phyloP scores from a whole-genome alignment of 2,329 filamentous ascomycete genomes.

The Truncatella angustata region DNA sequence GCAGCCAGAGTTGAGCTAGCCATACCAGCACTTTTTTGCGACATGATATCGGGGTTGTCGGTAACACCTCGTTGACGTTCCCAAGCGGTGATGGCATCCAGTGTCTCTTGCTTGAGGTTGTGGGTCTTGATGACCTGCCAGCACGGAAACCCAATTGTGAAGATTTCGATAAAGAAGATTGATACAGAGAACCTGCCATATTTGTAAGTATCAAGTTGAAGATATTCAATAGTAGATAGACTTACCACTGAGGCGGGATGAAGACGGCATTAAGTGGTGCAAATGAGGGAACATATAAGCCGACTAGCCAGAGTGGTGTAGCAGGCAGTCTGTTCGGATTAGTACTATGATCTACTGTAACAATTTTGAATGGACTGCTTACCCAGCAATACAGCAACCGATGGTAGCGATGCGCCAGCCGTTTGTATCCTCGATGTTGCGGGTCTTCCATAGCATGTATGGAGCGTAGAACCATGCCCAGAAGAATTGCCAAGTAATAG shows the following conservation, averaged over 20 bases:
- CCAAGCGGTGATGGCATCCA: slow-evolving; percentile 49
- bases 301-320: slow-evolving; percentile 66
- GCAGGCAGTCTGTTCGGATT: slow-evolving; percentile 51
- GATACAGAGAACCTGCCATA: slow-evolving; percentile 52
- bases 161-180: slow-evolving; percentile 61
- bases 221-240: slow-evolving; percentile 6
- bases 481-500: slow-evolving; percentile 61
- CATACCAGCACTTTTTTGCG: slow-evolving; percentile 20
- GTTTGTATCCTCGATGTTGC: slow-evolving; percentile 61
- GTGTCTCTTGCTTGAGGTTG: slow-evolving; percentile 44
- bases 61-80: slow-evolving; percentile 35
- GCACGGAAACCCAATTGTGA: slow-evolving; percentile 62
- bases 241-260: slow-evolving; percentile 62
- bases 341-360: not conserved
- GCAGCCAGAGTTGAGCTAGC: slow-evolving; percentile 9
- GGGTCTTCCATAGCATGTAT: slow-evolving; percentile 59
- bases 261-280: slow-evolving; percentile 51
- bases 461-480: slow-evolving; percentile 64
- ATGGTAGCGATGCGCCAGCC: slow-evolving; percentile 66
- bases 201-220: not conserved
- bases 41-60: slow-evolving; percentile 31
- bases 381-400: slow-evolving; percentile 45
- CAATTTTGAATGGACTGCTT: slow-evolving; percentile 16
- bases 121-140: slow-evolving; percentile 51
- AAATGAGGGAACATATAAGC: slow-evolving; percentile 52